Conservation (phyloP, 2,329 filamentous ascomycete species). For the Eutypa lata region DNA sequence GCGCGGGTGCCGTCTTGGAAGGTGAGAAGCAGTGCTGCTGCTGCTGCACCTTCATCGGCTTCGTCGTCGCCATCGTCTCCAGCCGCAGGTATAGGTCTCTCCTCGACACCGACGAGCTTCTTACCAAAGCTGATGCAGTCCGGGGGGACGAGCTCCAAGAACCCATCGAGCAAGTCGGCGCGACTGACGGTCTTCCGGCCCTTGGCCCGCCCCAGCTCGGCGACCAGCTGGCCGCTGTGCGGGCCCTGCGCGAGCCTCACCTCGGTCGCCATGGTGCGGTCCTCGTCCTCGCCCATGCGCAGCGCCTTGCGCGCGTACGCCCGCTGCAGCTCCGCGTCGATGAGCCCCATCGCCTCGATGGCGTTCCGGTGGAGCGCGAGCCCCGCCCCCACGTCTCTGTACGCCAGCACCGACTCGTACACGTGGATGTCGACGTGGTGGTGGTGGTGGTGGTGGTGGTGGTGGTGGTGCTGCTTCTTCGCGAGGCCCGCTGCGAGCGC, state of each 20-base stretch:
- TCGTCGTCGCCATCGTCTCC: slow-evolving; percentile 9
- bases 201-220: slow-evolving; percentile 30
- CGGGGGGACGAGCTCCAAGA: slow-evolving; percentile 22
- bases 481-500: slow-evolving; percentile 32
- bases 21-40: slow-evolving; percentile 6
- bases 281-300: slow-evolving; percentile 26
- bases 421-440: slow-evolving; percentile 31
- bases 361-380: slow-evolving; percentile 37
- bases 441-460: slow-evolving; percentile 21
- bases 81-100: not conserved
- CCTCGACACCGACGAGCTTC: slow-evolving; percentile 16
- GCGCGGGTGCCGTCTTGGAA: slow-evolving; percentile 24
- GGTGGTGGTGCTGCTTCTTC: slow-evolving; percentile 23
- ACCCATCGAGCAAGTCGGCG: slow-evolving; percentile 28
- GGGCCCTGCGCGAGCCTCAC: slow-evolving; percentile 28
- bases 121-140: slow-evolving; percentile 22
- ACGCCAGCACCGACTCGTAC: slow-evolving; percentile 32
- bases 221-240: slow-evolving; percentile 19
- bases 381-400: slow-evolving; percentile 34
- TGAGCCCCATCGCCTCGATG: slow-evolving; percentile 30
- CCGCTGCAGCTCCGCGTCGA: slow-evolving; percentile 30
- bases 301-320: slow-evolving; percentile 30
- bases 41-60: not conserved
- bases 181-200: slow-evolving; percentile 31
- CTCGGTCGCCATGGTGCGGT: slow-evolving; percentile 30